phyloP scores from a whole-genome alignment of 805 yeast genomes.

The Candida vaughaniae region DNA sequence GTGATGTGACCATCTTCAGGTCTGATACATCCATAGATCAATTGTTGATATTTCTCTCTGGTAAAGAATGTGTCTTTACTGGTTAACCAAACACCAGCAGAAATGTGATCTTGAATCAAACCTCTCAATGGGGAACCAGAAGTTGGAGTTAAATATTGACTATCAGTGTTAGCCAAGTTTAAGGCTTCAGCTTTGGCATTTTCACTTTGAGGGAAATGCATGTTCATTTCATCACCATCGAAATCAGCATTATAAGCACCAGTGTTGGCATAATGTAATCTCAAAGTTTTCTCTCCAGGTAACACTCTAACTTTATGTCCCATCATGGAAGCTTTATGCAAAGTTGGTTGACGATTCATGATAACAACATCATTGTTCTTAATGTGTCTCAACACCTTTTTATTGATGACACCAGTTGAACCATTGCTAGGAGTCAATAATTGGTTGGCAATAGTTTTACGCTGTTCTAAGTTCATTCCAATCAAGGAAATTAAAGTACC shows the following conservation, averaged over 20 bases:
- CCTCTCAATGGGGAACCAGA: slow-evolving; percentile 99
- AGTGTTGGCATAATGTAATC: slow-evolving; percentile 97
- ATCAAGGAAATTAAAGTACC: slow-evolving; percentile 78
- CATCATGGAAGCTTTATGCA: slow-evolving; percentile 99
- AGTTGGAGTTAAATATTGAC: slow-evolving; percentile 96
- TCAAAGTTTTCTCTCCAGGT: slow-evolving; percentile 95
- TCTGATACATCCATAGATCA: slow-evolving; percentile 88
- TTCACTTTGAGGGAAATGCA: slow-evolving; percentile 99
- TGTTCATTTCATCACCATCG: slow-evolving; percentile 99
- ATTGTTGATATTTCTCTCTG: slow-evolving; percentile 89
- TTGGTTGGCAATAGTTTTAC: slow-evolving; percentile 94
- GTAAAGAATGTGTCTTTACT: slow-evolving; percentile 89
- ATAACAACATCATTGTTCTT: slow-evolving; percentile 92
- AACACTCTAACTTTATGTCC: slow-evolving; percentile 96
- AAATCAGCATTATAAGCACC: slow-evolving; percentile 99
- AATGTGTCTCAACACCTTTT: slow-evolving; percentile 93
- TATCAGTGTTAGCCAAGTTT: slow-evolving; percentile 93
- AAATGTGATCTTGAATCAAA: slow-evolving; percentile 96
- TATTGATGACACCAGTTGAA: slow-evolving; percentile 62
- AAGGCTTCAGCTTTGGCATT: slow-evolving; percentile 96
- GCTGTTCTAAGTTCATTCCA: slow-evolving; percentile 90
- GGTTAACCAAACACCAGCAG: slow-evolving; percentile 99
- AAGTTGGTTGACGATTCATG: slow-evolving; percentile 99
- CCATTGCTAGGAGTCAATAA: slow-evolving; percentile 79
- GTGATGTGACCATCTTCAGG: slow-evolving; percentile 97